These are phyloP conservation scores for Amaranthus palmeri DNA, from an alignment of 148 eudicot genomes.

Conservation along the genomic window DNA sequence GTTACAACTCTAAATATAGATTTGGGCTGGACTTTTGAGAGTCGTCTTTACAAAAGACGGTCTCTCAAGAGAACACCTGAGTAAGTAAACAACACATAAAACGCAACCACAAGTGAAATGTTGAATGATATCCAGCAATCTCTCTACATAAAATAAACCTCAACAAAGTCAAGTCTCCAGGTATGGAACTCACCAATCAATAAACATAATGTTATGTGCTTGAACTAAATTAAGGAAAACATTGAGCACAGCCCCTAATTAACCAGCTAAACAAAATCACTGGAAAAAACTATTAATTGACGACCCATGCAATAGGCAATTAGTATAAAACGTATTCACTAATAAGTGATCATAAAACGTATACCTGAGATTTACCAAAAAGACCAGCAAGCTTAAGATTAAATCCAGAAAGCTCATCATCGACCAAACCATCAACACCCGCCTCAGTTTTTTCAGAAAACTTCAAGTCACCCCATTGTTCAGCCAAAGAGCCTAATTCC, in stretches of 20 bases:
- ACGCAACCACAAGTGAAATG: not conserved
- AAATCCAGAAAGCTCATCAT: conserved; percentile 54
- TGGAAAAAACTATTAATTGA: not conserved
- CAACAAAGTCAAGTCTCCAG: too few relatives aligned
- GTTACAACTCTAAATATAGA: too few relatives aligned
- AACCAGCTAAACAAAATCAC: not conserved
- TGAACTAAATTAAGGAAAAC: not conserved
- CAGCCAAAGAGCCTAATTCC: conserved; percentile 66
- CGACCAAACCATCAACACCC: conserved; percentile 30
- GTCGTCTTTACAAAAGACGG: too few relatives aligned
- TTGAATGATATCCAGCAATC: not conserved
- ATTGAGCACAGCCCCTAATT: not conserved
- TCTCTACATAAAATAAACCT: not conserved
- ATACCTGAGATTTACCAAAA: conserved; percentile 71
- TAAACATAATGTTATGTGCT: not conserved
- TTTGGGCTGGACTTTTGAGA: too few relatives aligned
- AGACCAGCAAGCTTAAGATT: conserved; percentile 53
- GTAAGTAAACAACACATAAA: not conserved
- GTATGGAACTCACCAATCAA: not conserved
- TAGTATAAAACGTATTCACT: not conserved
- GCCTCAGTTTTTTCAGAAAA: conserved; percentile 39
- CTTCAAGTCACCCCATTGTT: conserved; percentile 54
- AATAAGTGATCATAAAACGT: not conserved
- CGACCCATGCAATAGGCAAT: not conserved
- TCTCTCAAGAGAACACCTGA: not conserved